These are phyloP conservation scores for Geotrichum restrictum DNA, from an alignment of 1,139 yeast genomes.

Conservation along the genomic window DNA sequence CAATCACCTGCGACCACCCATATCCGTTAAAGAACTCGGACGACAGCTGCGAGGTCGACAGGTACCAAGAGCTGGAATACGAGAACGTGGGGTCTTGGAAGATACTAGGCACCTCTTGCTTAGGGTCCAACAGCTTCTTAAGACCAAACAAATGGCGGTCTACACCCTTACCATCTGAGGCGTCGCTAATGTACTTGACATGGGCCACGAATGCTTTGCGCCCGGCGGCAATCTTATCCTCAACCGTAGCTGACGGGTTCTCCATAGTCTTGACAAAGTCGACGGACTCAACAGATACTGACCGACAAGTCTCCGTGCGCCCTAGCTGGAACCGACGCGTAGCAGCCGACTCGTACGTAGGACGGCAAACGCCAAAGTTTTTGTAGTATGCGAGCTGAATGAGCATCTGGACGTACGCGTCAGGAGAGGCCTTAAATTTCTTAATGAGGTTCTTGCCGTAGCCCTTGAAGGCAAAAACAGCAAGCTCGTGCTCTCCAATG, in stretches of 20 bases:
- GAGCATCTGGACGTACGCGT: constrained; percentile 74
- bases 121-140: constrained; percentile 61
- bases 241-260: constrained; percentile 49
- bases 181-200: constrained; percentile 66
- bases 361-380: constrained; percentile 73
- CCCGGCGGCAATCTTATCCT: constrained; percentile 64
- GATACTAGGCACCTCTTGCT: constrained; percentile 63
- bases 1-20: constrained; percentile 96
- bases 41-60: constrained; percentile 86
- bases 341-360: constrained; percentile 95
- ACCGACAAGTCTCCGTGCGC: constrained; percentile 93
- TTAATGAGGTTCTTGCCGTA: constrained; percentile 64
- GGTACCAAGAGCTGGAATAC: constrained; percentile 79
- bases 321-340: constrained; percentile 87
- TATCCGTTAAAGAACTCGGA: constrained; percentile 87
- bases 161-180: constrained; percentile 83
- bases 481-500: constrained; percentile 42
- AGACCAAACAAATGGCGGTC: constrained; percentile 94
- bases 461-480: constrained; percentile 42
- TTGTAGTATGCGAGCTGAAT: constrained; percentile 80
- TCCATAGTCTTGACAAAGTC: constrained; percentile 76
- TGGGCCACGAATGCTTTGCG: constrained; percentile 74
- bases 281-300: constrained; percentile 73
- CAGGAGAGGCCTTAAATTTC: constrained; percentile 72
- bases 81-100: constrained; percentile 71